Evolutionary conservation across 257 asterid genomes (phyloP).

Genomic region (Vinca minor): DNA sequence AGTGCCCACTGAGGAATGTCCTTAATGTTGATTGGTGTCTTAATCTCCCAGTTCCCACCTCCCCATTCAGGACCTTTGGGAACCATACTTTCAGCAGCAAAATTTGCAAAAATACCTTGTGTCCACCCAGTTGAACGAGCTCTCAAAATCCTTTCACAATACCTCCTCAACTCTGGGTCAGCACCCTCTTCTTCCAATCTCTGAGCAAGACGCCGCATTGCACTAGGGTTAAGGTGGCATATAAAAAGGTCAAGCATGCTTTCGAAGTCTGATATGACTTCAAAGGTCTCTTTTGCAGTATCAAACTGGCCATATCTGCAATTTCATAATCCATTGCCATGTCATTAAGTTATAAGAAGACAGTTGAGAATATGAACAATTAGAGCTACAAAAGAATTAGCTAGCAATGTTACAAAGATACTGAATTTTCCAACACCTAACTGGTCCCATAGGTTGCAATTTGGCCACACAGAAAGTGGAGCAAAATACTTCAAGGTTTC

Average conservation of each 20-base stretch:
- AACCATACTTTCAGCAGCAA: slow-evolving; percentile 99
- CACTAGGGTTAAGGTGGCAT: slow-evolving; percentile 99
- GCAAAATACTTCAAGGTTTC: not conserved
- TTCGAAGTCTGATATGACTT: slow-evolving; percentile 88
- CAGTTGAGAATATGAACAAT: slow-evolving; percentile 2
- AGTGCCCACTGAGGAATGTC: slow-evolving; percentile 98
- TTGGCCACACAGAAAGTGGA: no score
- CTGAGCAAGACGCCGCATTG: slow-evolving; percentile 96
- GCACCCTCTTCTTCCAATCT: slow-evolving; percentile 80
- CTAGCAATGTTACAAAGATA: no score
- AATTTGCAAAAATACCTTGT: slow-evolving; percentile 96
- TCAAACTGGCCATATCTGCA: slow-evolving; percentile 96
- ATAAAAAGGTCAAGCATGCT: slow-evolving; percentile 93
- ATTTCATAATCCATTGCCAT: slow-evolving; percentile 20
- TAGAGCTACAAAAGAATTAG: not conserved
- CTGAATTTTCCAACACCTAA: not conserved
- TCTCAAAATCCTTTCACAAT: slow-evolving; percentile 90
- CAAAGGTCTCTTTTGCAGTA: slow-evolving; percentile 96
- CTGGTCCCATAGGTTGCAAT: not conserved
- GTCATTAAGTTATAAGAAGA: slow-evolving; percentile 12
- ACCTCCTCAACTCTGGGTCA: slow-evolving; percentile 91
- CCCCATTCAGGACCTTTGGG: slow-evolving; percentile 99
- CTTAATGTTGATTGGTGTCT: slow-evolving; percentile 82
- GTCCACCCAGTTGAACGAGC: slow-evolving; percentile 99
- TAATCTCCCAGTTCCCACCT: slow-evolving; percentile 99